A percentile compares a stretch with the other conserved stretches of the same genome.
These are phyloP conservation scores for Vitis riparia DNA, from an alignment of 164 flowering plant genomes.

Conservation along the genomic window DNA sequence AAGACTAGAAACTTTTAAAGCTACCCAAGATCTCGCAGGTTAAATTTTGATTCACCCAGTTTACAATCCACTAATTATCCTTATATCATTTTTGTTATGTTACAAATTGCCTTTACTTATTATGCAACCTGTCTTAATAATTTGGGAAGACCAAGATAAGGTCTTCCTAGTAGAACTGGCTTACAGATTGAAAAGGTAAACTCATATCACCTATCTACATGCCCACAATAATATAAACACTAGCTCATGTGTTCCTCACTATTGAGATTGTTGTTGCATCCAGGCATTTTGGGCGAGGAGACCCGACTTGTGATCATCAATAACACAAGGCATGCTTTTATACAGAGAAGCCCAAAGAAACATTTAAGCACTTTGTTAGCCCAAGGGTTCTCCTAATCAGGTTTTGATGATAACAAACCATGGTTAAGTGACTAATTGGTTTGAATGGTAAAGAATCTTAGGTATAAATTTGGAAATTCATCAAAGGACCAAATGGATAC, in stretches of 20 bases:
- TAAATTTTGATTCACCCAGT: background rate
- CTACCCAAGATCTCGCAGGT: conserved; percentile 22
- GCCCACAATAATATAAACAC: too few species aligned
- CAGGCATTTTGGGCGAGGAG: conserved; percentile 43
- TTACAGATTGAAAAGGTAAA: conserved; percentile 38
- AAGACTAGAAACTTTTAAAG: too few species aligned
- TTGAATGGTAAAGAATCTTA: too few species aligned
- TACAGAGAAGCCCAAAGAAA: conserved; percentile 45
- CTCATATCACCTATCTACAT: too few species aligned
- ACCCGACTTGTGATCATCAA: conserved; percentile 32
- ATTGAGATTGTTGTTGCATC: background rate
- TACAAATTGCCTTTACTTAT: background rate
- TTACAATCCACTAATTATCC: background rate
- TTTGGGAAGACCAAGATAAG: conserved; percentile 52
- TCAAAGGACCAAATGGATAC: too few species aligned
- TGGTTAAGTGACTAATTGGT: too few species aligned
- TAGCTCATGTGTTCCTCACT: too few species aligned
- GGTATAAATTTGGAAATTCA: too few species aligned
- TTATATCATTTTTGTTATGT: too few species aligned
- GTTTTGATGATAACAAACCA: too few species aligned
- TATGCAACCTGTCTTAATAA: conserved; percentile 32
- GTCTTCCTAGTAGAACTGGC: conserved; percentile 48
- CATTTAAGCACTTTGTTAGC: conserved; percentile 28
- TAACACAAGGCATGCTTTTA: conserved; percentile 54
- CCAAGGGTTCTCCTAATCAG: too few species aligned